phyloP scores from a whole-genome alignment of 495 filamentous ascomycete genomes.

The Talaromyces liani region DNA sequence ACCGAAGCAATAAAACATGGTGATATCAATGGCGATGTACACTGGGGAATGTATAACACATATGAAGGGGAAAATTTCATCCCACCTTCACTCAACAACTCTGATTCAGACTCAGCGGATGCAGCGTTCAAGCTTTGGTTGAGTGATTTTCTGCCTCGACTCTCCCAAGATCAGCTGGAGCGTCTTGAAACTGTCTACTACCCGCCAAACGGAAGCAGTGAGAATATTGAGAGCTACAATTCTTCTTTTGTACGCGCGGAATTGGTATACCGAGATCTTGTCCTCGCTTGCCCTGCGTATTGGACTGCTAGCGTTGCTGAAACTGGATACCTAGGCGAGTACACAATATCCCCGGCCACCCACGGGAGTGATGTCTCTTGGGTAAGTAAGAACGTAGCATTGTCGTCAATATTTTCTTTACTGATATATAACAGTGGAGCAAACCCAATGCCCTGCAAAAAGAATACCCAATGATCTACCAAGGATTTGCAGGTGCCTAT shows the following conservation, averaged over 20 bases:
- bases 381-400: not conserved
- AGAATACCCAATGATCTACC: constrained; percentile 44
- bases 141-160: not conserved
- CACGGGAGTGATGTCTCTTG: not conserved
- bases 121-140: not conserved
- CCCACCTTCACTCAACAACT: not conserved
- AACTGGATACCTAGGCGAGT: not conserved
- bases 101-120: not conserved
- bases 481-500: constrained; percentile 52
- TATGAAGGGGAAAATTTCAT: not conserved
- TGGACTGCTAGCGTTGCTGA: not conserved
- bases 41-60: constrained; percentile 28
- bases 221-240: not conserved
- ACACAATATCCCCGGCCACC: not conserved
- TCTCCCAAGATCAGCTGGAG: not conserved
- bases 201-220: not conserved
- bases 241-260: not conserved
- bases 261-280: not conserved
- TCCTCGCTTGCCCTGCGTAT: not conserved
- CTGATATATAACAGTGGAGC: constrained; percentile 22
- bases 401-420: not conserved
- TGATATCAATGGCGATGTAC: constrained; percentile 35
- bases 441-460: constrained; percentile 45
- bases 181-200: not conserved
- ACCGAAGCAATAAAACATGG: constrained; percentile 30